Evolutionary conservation across 2,329 filamentous ascomycete genomes (phyloP).

Genomic region (Aureobasidium uvarum): DNA sequence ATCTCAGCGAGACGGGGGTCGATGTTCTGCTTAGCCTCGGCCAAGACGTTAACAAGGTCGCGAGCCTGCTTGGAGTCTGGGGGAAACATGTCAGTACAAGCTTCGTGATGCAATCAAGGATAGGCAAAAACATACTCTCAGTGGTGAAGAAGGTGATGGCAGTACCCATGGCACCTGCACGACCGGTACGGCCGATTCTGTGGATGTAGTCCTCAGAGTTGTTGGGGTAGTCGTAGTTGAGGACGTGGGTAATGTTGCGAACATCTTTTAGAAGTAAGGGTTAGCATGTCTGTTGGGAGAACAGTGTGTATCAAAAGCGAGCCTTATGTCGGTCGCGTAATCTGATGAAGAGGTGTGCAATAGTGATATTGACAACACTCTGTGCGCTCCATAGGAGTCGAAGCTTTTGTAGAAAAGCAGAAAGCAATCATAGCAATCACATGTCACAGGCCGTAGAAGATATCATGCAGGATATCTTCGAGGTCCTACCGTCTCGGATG

Average conservation of each 20-base stretch:
- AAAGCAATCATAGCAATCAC: constrained; percentile 38
- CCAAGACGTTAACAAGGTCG: constrained; percentile 88
- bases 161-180: constrained; percentile 83
- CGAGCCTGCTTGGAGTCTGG: constrained; percentile 67
- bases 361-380: constrained; percentile 42
- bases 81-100: constrained; percentile 36
- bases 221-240: constrained; percentile 99
- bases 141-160: constrained; percentile 99
- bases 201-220: constrained; percentile 72
- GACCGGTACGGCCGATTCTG: constrained; percentile 66
- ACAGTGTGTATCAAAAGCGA: constrained; percentile 46
- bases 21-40: constrained; percentile 97
- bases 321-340: constrained; percentile 54
- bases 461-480: constrained; percentile 46
- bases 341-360: constrained; percentile 37
- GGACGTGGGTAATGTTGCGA: constrained; percentile 99
- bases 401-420: constrained; percentile 29
- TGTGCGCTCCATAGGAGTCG: constrained; percentile 38
- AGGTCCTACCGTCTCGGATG: constrained; percentile 55
- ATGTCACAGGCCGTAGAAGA: constrained; percentile 51
- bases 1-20: constrained; percentile 95
- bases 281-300: constrained; percentile 66
- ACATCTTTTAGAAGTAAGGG: constrained; percentile 80
- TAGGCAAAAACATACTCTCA: constrained; percentile 73
- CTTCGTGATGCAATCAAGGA: constrained; percentile 15